A percentile compares a stretch with the other conserved stretches of the same genome.
Evolutionary conservation across 1,284 basidiomycete species (phyloP).

Genomic region (Erythrobasidium hasegawianum): DNA sequence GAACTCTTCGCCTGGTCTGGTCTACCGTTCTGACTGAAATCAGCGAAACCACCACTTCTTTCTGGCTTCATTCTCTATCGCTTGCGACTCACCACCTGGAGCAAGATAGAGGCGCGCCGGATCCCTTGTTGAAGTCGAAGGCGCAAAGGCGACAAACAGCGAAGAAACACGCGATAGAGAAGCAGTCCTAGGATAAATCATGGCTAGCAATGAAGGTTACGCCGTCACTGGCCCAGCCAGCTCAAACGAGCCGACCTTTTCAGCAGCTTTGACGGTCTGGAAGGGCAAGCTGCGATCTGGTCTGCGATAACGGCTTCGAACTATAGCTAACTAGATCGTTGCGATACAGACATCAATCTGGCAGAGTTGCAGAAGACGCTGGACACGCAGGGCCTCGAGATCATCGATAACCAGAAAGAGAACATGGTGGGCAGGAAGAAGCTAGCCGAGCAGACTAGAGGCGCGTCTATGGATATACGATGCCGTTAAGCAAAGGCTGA

Average conservation of each 20-base stretch:
- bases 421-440: constrained; percentile 87
- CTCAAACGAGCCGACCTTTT: constrained; percentile 33
- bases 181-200: neutral
- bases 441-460: constrained; percentile 87
- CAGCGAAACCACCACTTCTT: too few relatives aligned
- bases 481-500: neutral
- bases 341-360: constrained; percentile 69
- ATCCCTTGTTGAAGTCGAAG: too few relatives aligned
- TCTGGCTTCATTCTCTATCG: too few relatives aligned
- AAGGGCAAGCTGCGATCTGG: constrained; percentile 6
- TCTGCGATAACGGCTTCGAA: neutral
- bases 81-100: too few relatives aligned
- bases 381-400: constrained; percentile 81
- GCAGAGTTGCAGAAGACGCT: constrained; percentile 86
- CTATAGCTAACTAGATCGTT: neutral
- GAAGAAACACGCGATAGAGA: too few relatives aligned
- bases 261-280: constrained; percentile 31
- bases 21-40: too few relatives aligned
- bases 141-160: too few relatives aligned
- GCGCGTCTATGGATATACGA: constrained; percentile 51
- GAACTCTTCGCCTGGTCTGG: too few relatives aligned
- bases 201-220: constrained; percentile 24
- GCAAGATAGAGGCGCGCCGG: neutral
- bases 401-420: constrained; percentile 98
- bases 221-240: neutral